Evolutionary conservation across 106 monocot species (phyloP), one percentile per base, ranked within the genome.

Genomic region (Acanthochlamys bracteata): DNA sequence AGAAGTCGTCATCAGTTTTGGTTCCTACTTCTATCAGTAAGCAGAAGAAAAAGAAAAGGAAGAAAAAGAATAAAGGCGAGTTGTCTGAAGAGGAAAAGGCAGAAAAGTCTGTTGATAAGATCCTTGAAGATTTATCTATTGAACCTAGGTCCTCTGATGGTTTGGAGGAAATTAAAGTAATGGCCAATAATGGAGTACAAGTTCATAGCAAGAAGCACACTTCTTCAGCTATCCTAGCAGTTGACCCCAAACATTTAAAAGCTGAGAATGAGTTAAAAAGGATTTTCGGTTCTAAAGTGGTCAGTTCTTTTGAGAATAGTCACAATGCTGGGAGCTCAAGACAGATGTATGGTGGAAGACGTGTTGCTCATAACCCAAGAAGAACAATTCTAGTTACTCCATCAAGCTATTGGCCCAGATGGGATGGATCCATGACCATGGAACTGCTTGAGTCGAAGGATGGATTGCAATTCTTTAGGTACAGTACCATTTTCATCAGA

Each of bases 231-330:
- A 63, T 92, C 21, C 64, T 99, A 26, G 26, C 54, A 23, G 79
- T 92, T 43, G 89, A 99, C 70, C 86, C 92, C 4, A 99, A 92
- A 69, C 75, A 73, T 66, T 73, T 99, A 57, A 99, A 99, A 68
- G 89, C 85, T 53, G 98, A 99, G 63, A 89, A 92, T 75, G 98
- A 99, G 68, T 76, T 92, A 4, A 53, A 82, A 45, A 92, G 81
- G 65, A 99, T 99, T 62, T 99, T 99, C 74, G 98, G 98, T 64
- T 83, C 89, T 41, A 92, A 89, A 69, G 92, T 99, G 21, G 92
- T 99, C 42, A 89, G 75, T 60, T 92, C 92, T 26, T 85, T 83
- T 69, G 85, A 91, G 66, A 99, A 84, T 70, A 79, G 71, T 57
- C 77, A 74, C 3, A 58, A 49, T 69, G 70, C 46, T 51, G 73